Evolutionary conservation across 176 grass and related monocot genomes (phyloP), one percentile per base, ranked within the genome.

Genomic region (Eleusine indica): DNA sequence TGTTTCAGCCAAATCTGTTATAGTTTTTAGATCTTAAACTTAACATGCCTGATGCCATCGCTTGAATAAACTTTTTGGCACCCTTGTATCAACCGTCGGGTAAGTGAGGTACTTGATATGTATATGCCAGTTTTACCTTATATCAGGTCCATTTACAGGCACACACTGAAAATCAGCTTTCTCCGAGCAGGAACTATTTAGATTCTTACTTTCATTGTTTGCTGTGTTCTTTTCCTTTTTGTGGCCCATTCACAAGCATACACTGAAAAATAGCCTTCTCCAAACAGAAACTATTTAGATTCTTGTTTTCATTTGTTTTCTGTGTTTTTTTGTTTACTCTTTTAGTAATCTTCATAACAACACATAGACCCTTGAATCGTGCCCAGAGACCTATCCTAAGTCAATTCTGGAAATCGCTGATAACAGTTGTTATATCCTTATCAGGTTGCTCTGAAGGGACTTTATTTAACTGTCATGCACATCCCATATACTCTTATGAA

Each of bases 171-270:
- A 25, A 60, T 5, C 40, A 47, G 46, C 42, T 25, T 48, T 8
- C 19, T 44, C 11, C 17, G 61, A n/a, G 18, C 3, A 51, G 18
- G 37, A 48, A 79, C 61, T 47, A 54, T 11, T 75, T 5, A 11
- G 6, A 48, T 75, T 75, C 42, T 81, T 75, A 5, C 68, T 85
- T 77, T 44, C 51, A 61, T 57, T 61, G 16, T 51, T 68, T 62
- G 40, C 30, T 48, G 37, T 71, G 28, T 61, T 63, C 11, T 40
- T 51, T 8, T 19, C 76, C 57, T 10, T 9, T 9, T 9, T 35
- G 32, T 46, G 12, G 77, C 58, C 39, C 72, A 14, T 47, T 71
- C 25, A 67, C 28, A 73, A 82, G 9, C 7, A 21, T 81, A 35
- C 44, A n/a, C 54, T 47, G 1, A 73, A 60, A 25, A 60, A 9